Percentiles rank a stretch among this genome's conserved stretches.
phyloP scores from a whole-genome alignment of 2,329 filamentous ascomycete species.

The Lasiodiplodia citricola region DNA sequence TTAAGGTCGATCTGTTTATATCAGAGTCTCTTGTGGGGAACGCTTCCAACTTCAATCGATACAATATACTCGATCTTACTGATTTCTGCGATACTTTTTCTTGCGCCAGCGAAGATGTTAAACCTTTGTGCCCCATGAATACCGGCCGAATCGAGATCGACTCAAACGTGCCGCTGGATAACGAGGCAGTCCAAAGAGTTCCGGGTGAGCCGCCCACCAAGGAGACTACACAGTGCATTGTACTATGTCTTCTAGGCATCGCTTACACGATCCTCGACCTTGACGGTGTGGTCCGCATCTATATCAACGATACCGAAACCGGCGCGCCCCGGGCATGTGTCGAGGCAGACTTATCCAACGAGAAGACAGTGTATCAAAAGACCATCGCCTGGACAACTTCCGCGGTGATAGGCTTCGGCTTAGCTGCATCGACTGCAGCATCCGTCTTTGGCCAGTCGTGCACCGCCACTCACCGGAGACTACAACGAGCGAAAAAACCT shows the following conservation, averaged over 20 bases:
- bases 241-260: conserved; percentile 57
- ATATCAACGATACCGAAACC: conserved; percentile 73
- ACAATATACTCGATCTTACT: no score
- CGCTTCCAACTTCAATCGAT: no score
- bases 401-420: conserved; percentile 80
- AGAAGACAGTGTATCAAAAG: conserved; percentile 85
- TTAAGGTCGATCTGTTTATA: no score
- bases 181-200: conserved; percentile 68
- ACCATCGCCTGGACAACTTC: conserved; percentile 90
- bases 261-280: conserved; percentile 90
- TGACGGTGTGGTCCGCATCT: conserved; percentile 81
- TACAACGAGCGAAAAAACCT: neutral
- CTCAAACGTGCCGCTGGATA: conserved; percentile 64
- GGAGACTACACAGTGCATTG: neutral
- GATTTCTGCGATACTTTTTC: conserved; percentile 49
- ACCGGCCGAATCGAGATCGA: conserved; percentile 78
- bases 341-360: conserved; percentile 85
- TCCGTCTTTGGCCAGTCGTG: conserved; percentile 91
- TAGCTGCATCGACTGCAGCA: conserved; percentile 84
- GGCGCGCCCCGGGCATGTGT: conserved; percentile 78
- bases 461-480: conserved; percentile 73
- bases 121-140: conserved; percentile 91
- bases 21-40: no score
- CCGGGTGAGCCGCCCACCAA: conserved; percentile 59
- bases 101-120: conserved; percentile 65